Conservation (phyloP, 345 rosid species). For the Ceriops tagal region DNA sequence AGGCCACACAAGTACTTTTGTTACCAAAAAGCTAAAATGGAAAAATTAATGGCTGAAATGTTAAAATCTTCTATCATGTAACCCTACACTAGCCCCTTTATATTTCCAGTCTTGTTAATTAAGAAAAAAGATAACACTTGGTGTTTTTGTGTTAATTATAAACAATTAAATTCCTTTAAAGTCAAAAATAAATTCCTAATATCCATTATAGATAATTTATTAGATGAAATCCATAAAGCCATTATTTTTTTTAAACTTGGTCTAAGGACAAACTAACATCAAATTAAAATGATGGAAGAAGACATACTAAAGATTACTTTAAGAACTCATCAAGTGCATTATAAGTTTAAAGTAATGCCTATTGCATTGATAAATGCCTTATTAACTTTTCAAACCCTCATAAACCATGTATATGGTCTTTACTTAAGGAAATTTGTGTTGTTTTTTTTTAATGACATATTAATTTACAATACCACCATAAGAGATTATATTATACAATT, state of each 20-base stretch:
- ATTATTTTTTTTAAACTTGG: neutral
- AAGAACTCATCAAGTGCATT: neutral
- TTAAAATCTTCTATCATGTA: no score
- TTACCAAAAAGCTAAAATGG: neutral
- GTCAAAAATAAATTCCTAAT: no score
- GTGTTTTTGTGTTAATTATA: no score
- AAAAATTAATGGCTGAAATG: neutral
- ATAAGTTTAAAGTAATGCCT: neutral
- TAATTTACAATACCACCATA: neutral
- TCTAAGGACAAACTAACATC: neutral
- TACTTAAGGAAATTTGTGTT: neutral
- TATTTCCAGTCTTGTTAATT: no score
- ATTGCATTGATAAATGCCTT: neutral
- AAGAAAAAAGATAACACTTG: no score
- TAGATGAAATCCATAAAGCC: no score
- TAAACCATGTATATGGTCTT: neutral
- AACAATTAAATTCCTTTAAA: no score
- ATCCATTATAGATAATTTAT: no score
- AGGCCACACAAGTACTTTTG: neutral
- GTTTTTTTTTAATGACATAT: neutral
- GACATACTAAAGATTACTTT: neutral
- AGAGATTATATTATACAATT: no score
- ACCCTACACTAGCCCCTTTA: no score
- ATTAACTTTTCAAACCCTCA: neutral
- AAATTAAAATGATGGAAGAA: neutral